phyloP scores from a whole-genome alignment of 305 asterid species.

The Withania somnifera region DNA sequence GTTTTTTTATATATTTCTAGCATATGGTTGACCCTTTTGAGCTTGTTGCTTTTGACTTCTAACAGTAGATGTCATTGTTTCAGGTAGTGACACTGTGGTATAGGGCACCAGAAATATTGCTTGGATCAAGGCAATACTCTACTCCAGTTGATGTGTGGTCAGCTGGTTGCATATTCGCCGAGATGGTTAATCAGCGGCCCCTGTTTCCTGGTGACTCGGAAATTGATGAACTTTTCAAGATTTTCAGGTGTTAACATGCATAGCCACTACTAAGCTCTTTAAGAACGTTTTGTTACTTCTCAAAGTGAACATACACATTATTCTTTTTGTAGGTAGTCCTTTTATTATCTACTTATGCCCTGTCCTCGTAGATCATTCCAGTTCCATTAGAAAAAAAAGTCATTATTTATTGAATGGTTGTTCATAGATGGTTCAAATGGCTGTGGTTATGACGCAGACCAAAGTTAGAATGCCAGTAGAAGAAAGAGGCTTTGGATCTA shows the following conservation, averaged over 20 bases:
- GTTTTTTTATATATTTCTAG: background rate
- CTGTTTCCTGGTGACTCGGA: slow-evolving; percentile 8
- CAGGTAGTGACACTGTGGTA: slow-evolving; percentile 72
- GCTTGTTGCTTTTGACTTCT: background rate
- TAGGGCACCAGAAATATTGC: slow-evolving; percentile 12
- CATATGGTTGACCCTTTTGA: background rate
- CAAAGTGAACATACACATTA: background rate
- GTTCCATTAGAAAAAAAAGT: background rate
- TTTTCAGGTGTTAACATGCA: slow-evolving; percentile 10
- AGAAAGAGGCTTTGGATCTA: background rate
- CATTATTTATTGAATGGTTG: background rate
- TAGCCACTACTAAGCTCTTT: background rate
- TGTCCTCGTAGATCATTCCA: background rate
- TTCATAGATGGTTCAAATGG: background rate
- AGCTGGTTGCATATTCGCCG: slow-evolving; percentile 12
- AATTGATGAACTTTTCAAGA: background rate
- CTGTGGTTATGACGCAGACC: background rate
- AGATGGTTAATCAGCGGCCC: slow-evolving; percentile 14
- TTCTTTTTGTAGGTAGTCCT: background rate
- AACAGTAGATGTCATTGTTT: background rate
- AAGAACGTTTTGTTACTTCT: background rate
- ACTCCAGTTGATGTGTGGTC: slow-evolving; percentile 11
- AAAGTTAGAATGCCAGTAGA: background rate
- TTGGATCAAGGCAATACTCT: slow-evolving; percentile 8
- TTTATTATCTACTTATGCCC: background rate